Evolutionary conservation across 208 protist species (phyloP).

Genomic region (Crithidia expoeki): DNA sequence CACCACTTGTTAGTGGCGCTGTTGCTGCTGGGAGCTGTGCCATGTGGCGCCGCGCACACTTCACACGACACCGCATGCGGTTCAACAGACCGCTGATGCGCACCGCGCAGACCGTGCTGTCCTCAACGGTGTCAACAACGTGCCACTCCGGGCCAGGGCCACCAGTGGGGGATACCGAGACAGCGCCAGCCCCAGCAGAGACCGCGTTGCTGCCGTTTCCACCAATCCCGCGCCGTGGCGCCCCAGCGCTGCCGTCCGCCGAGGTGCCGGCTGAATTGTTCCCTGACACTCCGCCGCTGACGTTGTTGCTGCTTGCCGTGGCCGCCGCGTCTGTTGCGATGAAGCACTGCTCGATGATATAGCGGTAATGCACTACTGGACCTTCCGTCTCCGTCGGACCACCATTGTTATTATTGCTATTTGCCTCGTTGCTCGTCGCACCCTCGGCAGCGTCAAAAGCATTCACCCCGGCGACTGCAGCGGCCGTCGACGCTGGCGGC

Average conservation of each 20-base stretch:
- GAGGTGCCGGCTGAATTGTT: conserved; percentile 1
- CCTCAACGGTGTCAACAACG: conserved; percentile 71
- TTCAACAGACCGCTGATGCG: conserved; percentile 54
- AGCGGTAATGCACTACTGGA: conserved; percentile 52
- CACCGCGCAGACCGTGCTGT: conserved; percentile 71
- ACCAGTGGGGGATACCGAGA: background rate
- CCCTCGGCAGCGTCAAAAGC: background rate
- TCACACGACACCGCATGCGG: conserved; percentile 86
- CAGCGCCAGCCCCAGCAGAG: background rate
- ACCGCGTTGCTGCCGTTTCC: background rate
- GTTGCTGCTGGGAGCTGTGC: background rate
- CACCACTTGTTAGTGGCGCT: background rate
- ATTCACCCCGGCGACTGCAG: background rate
- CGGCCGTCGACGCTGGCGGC: conserved; percentile 24
- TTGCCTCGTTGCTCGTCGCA: background rate
- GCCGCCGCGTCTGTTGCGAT: background rate
- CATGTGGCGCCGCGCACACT: conserved; percentile 41
- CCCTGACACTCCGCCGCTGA: background rate
- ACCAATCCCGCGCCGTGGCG: background rate
- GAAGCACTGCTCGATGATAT: conserved; percentile 77
- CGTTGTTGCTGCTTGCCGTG: background rate
- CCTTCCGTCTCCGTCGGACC: background rate
- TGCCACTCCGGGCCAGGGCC: conserved; percentile 56
- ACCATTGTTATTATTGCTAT: background rate
- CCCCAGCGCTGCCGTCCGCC: conserved; percentile 7